phyloP scores from a whole-genome alignment of 2,329 filamentous ascomycete species.

The Colletotrichum phormii region DNA sequence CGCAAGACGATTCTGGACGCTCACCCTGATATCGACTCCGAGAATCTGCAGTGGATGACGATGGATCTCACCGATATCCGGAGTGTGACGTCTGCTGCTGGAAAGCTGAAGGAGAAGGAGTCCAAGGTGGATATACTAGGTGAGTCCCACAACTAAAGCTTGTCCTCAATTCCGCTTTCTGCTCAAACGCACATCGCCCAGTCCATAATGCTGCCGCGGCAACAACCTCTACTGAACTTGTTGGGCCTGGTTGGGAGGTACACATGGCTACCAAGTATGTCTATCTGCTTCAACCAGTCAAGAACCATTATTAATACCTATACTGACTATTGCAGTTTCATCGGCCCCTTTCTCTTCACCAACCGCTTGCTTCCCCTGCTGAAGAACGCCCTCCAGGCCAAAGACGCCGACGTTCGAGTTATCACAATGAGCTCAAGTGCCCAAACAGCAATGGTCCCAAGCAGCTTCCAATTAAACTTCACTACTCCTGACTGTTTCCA shows the following conservation, averaged over 20 bases:
- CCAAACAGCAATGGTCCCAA: slow-evolving; percentile 26
- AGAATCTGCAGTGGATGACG: slow-evolving; percentile 38
- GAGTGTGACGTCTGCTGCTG: slow-evolving; percentile 35
- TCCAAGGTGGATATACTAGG: slow-evolving; percentile 40
- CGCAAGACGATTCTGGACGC: neutral
- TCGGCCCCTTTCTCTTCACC: slow-evolving; percentile 41
- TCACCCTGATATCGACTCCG: slow-evolving; percentile 4
- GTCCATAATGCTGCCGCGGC: slow-evolving; percentile 41
- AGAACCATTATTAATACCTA: neutral
- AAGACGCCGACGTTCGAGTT: slow-evolving; percentile 40
- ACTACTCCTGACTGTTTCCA: slow-evolving; percentile 17
- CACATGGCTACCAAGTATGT: slow-evolving; percentile 41
- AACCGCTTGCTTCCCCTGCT: slow-evolving; percentile 43
- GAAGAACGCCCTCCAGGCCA: slow-evolving; percentile 32
- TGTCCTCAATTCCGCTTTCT: neutral
- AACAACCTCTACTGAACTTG: slow-evolving; percentile 4
- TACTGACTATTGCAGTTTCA: slow-evolving; percentile 33
- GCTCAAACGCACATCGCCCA: slow-evolving; percentile 12
- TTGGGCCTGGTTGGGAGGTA: slow-evolving; percentile 38
- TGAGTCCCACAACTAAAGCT: slow-evolving; percentile 17
- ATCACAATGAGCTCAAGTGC: slow-evolving; percentile 39
- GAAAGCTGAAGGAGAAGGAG: slow-evolving; percentile 36
- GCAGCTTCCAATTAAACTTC: slow-evolving; percentile 38
- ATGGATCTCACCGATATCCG: slow-evolving; percentile 40
- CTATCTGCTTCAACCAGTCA: neutral